phyloP scores from a whole-genome alignment of 139 green algal species.

The Marvania coccoides region DNA sequence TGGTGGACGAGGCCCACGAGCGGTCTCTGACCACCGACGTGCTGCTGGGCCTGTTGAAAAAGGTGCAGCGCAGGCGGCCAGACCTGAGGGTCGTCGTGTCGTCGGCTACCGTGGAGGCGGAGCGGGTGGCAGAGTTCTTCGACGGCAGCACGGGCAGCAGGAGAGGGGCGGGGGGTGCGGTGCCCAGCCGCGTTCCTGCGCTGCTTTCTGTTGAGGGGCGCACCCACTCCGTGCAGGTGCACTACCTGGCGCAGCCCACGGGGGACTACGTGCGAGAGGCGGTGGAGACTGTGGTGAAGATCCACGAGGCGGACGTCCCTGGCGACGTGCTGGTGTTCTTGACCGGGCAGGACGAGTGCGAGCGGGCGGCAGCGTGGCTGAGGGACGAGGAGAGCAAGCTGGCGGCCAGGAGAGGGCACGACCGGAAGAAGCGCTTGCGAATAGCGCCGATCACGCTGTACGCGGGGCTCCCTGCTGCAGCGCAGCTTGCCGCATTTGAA shows the following conservation, averaged over 20 bases:
- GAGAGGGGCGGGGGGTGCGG: conserved; percentile 31
- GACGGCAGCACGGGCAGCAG: conserved; percentile 43
- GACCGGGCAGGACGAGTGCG: conserved; percentile 70
- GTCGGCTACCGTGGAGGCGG: conserved; percentile 80
- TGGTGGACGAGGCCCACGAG: conserved; percentile 94
- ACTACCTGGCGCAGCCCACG: conserved; percentile 65
- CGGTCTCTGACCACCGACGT: conserved; percentile 77
- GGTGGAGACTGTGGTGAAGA: conserved; percentile 58
- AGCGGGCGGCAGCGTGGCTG: conserved; percentile 40
- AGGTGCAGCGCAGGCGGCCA: conserved; percentile 69
- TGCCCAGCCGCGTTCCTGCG: conserved; percentile 18
- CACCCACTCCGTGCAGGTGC: conserved; percentile 67
- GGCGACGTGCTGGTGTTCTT: conserved; percentile 94
- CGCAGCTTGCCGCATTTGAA: conserved; percentile 61
- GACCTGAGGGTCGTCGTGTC: conserved; percentile 81
- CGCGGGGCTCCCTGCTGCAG: conserved; percentile 58
- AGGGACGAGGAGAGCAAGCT: conserved; percentile 50
- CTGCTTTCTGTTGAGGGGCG: conserved; percentile 68
- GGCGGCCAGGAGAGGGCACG: not conserved
- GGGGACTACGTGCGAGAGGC: conserved; percentile 65
- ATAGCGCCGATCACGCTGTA: conserved; percentile 64
- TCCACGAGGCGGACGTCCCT: conserved; percentile 65
- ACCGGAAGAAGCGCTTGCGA: conserved; percentile 11
- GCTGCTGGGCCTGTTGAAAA: conserved; percentile 86
- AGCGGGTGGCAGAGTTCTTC: conserved; percentile 72